These are phyloP conservation scores for Ogataea polymorpha DNA, from an alignment of 805 yeast species.

Conservation along the genomic window DNA sequence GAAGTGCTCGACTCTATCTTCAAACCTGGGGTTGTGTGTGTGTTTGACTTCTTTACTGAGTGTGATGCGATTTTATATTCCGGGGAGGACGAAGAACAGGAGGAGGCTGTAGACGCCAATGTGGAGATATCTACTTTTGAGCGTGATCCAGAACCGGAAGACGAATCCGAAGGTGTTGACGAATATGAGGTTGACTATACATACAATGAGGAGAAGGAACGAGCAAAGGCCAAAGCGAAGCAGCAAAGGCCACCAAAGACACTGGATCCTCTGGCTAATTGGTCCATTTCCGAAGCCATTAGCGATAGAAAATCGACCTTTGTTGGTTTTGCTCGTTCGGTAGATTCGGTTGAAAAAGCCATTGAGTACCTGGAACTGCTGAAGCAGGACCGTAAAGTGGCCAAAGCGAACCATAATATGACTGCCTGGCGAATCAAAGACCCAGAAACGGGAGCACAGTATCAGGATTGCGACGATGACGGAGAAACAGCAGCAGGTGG, in stretches of 20 bases:
- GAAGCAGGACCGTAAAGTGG: constrained; percentile 61
- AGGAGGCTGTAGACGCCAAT: constrained; percentile 22
- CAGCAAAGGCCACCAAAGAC: constrained; percentile 4
- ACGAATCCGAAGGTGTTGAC: background rate
- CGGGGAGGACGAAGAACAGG: constrained; percentile 31
- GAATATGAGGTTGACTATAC: constrained; percentile 14
- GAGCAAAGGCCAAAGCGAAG: constrained; percentile 20
- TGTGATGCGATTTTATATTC: constrained; percentile 50
- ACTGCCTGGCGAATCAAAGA: constrained; percentile 76
- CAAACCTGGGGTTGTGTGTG: constrained; percentile 62
- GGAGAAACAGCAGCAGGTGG: constrained; percentile 98
- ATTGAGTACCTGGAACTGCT: constrained; percentile 47
- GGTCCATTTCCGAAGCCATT: constrained; percentile 77
- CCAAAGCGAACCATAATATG: constrained; percentile 76
- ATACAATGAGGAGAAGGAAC: constrained; percentile 30
- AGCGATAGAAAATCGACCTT: constrained; percentile 84
- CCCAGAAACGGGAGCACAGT: constrained; percentile 47
- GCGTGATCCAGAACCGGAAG: background rate
- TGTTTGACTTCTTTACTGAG: constrained; percentile 75
- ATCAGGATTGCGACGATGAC: constrained; percentile 92
- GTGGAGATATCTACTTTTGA: background rate
- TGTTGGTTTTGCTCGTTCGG: constrained; percentile 68
- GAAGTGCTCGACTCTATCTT: constrained; percentile 54
- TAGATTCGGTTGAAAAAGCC: constrained; percentile 67
- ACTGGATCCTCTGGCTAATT: constrained; percentile 57